phyloP scores from a whole-genome alignment of 2,329 filamentous ascomycete genomes.

The Fusarium staphyleae region DNA sequence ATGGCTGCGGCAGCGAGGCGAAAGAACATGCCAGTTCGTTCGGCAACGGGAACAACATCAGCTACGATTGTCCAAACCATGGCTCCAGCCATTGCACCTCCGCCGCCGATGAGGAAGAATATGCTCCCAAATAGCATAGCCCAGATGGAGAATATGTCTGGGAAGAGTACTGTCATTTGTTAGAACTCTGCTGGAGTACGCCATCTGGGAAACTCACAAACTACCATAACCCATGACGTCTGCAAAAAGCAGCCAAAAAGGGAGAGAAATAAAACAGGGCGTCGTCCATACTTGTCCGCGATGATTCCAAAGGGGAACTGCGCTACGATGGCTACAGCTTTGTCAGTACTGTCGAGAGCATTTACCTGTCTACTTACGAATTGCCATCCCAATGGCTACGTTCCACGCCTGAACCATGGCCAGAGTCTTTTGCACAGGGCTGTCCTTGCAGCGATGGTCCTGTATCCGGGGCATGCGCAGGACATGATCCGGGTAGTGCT shows the following conservation, averaged over 20 bases:
- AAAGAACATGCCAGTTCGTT: constrained; percentile 52
- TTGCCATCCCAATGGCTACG: constrained; percentile 54
- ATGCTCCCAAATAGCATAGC: constrained; percentile 45
- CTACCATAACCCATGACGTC: constrained; percentile 41
- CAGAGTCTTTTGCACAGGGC: constrained; percentile 58
- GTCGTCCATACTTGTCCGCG: constrained; percentile 56
- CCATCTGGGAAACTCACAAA: constrained; percentile 39
- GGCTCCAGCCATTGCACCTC: constrained; percentile 48
- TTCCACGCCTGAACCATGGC: constrained; percentile 60
- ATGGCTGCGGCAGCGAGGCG: constrained; percentile 49
- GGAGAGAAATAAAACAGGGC: constrained; percentile 49
- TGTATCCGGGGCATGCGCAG: constrained; percentile 39
- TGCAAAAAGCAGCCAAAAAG: constrained; percentile 44
- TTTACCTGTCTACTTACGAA: constrained; percentile 45
- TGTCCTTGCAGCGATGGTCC: constrained; percentile 58
- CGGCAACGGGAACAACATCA: constrained; percentile 51
- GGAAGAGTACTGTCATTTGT: constrained; percentile 46
- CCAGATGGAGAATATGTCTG: constrained; percentile 52
- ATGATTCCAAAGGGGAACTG: constrained; percentile 57
- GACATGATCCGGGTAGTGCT: constrained; percentile 52
- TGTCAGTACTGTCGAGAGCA: background rate
- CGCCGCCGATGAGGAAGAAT: constrained; percentile 53
- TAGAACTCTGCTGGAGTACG: constrained; percentile 9
- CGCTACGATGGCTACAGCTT: constrained; percentile 47
- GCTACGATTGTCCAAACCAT: constrained; percentile 56